Evolutionary conservation across 2,329 filamentous ascomycete genomes (phyloP).

Genomic region (Claviceps monticola): DNA sequence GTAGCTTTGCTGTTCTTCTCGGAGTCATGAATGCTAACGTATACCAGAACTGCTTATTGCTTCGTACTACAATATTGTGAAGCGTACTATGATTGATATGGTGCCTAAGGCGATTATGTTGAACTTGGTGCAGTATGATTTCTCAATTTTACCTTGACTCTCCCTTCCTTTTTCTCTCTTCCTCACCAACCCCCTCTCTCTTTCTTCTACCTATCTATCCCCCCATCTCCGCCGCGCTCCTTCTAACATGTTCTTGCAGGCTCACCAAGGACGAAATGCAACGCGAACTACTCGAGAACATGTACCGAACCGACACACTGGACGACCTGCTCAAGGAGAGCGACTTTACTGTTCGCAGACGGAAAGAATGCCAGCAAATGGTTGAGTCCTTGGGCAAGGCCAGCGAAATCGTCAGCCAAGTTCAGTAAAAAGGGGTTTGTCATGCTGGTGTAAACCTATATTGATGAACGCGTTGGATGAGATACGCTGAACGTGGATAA

Average conservation of each 20-base stretch:
- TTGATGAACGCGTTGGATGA: not conserved
- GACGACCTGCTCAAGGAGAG: slow-evolving; percentile 96
- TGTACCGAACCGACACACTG: slow-evolving; percentile 84
- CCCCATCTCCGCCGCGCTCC: not conserved
- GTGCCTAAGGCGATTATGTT: slow-evolving; percentile 99
- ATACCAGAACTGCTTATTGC: slow-evolving; percentile 74
- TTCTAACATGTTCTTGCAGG: slow-evolving; percentile 28
- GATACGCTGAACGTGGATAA: not conserved
- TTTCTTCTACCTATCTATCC: not conserved
- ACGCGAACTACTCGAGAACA: slow-evolving; percentile 86
- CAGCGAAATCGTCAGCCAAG: slow-evolving; percentile 86
- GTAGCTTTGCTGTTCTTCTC: not conserved
- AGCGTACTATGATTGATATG: slow-evolving; percentile 99
- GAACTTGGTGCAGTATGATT: slow-evolving; percentile 77
- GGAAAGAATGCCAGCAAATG: slow-evolving; percentile 99
- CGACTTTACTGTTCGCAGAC: slow-evolving; percentile 84
- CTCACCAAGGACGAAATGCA: slow-evolving; percentile 98
- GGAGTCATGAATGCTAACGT: not conserved
- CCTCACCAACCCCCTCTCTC: not conserved
- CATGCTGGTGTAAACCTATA: not conserved
- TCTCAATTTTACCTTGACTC: not conserved
- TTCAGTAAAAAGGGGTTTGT: slow-evolving; percentile 32
- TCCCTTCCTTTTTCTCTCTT: too few relatives aligned
- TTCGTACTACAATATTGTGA: slow-evolving; percentile 97
- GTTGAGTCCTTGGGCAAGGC: slow-evolving; percentile 83